Conservation (phyloP, 371 early-diverging fungal genomes). For the Haplosporangium sp. region DNA sequence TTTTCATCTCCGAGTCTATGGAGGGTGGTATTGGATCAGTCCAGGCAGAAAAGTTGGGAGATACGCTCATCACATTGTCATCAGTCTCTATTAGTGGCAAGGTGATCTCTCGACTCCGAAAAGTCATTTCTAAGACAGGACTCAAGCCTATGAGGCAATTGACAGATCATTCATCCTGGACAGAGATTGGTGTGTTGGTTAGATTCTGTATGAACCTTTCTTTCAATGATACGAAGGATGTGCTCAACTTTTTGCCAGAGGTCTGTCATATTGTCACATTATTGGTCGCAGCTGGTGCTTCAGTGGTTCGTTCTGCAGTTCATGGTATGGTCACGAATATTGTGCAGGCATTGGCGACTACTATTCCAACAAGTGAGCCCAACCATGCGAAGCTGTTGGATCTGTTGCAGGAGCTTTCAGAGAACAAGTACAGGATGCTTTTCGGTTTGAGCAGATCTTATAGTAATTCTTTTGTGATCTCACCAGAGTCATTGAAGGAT, state of each 20-base stretch:
- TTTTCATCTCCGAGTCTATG: conserved; percentile 82
- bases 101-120: conserved; percentile 83
- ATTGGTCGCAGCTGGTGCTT: conserved; percentile 87
- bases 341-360: conserved; percentile 88
- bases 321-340: conserved; percentile 93
- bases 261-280: conserved; percentile 87
- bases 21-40: conserved; percentile 85
- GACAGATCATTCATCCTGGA: conserved; percentile 88
- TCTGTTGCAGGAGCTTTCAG: conserved; percentile 78
- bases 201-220: conserved; percentile 91
- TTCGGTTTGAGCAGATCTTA: conserved; percentile 84
- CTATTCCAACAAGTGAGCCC: conserved; percentile 73
- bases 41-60: conserved; percentile 88
- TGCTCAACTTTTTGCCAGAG: conserved; percentile 87
- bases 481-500: conserved; percentile 74
- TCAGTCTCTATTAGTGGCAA: conserved; percentile 86
- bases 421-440: conserved; percentile 79
- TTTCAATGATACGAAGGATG: conserved; percentile 86
- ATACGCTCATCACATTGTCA: conserved; percentile 88
- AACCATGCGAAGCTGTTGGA: conserved; percentile 70
- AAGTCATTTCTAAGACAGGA: conserved; percentile 82
- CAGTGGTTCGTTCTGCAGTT: conserved; percentile 87
- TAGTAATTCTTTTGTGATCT: conserved; percentile 77
- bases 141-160: conserved; percentile 76
- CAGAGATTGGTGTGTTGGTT: conserved; percentile 87